Conservation (phyloP, 1,284 basidiomycete species). For the Neolentinus lepideus region DNA sequence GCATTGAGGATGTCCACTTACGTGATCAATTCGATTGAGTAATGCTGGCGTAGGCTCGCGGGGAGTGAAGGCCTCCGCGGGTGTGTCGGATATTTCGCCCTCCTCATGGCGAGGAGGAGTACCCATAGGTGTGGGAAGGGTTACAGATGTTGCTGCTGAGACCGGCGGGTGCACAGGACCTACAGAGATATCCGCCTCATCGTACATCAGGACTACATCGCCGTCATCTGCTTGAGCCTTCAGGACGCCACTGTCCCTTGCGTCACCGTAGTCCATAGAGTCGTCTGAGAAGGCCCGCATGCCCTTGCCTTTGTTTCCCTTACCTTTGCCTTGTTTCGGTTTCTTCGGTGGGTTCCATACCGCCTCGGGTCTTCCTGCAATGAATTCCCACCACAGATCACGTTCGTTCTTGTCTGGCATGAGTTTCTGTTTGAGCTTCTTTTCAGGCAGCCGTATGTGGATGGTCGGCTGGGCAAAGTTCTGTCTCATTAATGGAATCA, state of each 20-base stretch:
- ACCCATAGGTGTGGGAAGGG: slow-evolving; percentile 31
- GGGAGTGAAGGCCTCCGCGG: slow-evolving; percentile 12
- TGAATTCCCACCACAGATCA: slow-evolving; percentile 73
- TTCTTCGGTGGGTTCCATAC: slow-evolving; percentile 56
- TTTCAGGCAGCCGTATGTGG: slow-evolving; percentile 29
- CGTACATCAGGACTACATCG: slow-evolving; percentile 17
- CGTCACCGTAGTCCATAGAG: background rate
- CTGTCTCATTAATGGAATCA: no score
- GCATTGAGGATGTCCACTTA: slow-evolving; percentile 23
- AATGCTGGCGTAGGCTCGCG: slow-evolving; percentile 52
- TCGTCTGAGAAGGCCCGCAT: slow-evolving; percentile 27
- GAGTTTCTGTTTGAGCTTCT: slow-evolving; percentile 21
- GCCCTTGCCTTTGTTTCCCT: slow-evolving; percentile 18
- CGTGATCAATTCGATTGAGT: slow-evolving; percentile 57
- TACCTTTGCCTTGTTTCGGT: slow-evolving; percentile 21
- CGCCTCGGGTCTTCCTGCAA: slow-evolving; percentile 57
- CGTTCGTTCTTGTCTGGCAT: slow-evolving; percentile 66
- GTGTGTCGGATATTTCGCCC: background rate
- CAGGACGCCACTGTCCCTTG: background rate
- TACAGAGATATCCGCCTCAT: slow-evolving; percentile 34
- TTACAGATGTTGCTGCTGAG: slow-evolving; percentile 23
- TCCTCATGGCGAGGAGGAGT: slow-evolving; percentile 26
- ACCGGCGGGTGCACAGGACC: slow-evolving; percentile 17
- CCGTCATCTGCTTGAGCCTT: background rate
- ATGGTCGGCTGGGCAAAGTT: slow-evolving; percentile 59